Evolutionary conservation across 208 protist species (phyloP).

Genomic region (Crithidia expoeki): DNA sequence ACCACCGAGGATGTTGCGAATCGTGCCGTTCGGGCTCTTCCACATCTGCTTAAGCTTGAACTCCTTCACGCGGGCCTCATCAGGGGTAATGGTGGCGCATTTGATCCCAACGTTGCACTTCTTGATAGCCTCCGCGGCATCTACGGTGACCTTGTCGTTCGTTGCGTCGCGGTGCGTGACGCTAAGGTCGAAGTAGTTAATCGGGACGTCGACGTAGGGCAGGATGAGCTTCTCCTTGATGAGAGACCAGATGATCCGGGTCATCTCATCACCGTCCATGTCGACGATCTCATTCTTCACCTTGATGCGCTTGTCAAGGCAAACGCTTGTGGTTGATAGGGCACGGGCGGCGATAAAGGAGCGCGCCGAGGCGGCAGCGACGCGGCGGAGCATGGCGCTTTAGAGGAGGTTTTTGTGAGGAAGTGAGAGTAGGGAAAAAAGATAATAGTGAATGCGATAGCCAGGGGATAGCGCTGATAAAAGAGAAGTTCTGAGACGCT

Average conservation of each 20-base stretch:
- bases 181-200: conserved; percentile 97
- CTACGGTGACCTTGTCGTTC: conserved; percentile 96
- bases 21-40: conserved; percentile 98
- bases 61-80: conserved; percentile 96
- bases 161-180: conserved; percentile 94
- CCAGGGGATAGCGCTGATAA: too few species aligned
- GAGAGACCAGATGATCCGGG: conserved; percentile 96
- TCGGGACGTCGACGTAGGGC: conserved; percentile 95
- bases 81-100: conserved; percentile 98
- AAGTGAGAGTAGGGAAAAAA: background rate
- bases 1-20: conserved; percentile 98
- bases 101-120: conserved; percentile 97
- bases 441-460: background rate
- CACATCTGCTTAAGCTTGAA: conserved; percentile 98
- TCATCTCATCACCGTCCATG: conserved; percentile 99
- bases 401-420: conserved; percentile 8
- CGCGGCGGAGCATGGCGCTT: conserved; percentile 61
- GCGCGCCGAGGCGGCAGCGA: conserved; percentile 32
- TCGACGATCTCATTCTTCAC: conserved; percentile 95
- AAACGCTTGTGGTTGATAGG: conserved; percentile 60
- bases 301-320: conserved; percentile 74
- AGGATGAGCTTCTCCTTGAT: conserved; percentile 98
- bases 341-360: conserved; percentile 30
- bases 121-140: conserved; percentile 95
- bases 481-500: too few species aligned